Evolutionary conservation across 768 basidiomycete species (phyloP), one percentile per base, ranked within the genome.

Genomic region (Lyophyllum shimeji): DNA sequence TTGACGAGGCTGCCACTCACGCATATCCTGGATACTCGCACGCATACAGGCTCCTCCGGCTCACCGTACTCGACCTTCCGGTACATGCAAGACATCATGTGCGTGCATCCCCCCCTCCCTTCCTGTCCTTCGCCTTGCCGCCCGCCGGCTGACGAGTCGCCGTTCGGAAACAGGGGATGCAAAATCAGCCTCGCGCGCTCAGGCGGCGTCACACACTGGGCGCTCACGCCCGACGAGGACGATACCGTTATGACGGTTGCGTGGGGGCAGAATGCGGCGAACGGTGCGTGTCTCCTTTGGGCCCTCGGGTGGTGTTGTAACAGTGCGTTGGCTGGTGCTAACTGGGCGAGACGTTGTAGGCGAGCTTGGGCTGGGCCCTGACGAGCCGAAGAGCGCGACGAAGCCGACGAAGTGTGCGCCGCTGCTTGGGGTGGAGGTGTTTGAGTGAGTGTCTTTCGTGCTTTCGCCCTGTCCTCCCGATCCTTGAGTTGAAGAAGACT

Each of bases 161-260:
- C 24, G 56, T 53, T 11, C 40, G 44, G 39, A 3, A 58, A 24
- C 61, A 92, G 87, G 86, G 86, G 83, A 2, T 96, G 91, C 76
- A 92, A 92, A 66, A 83, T 91, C 25, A 71, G 73, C 20, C 74
- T 81, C 7, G 86, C 86, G 1, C 74, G 79, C 17, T 88, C 86
- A 42, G 96, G 96, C 29, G 95, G 95, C 17, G 92, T 95, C 15
- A 94, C 94, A 0, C 91, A 96, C 66, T 97, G 91, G 78, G 78
- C 87, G 6, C 75, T 90, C 25, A 82, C 88, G 0, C 79, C 84
- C 2, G 92, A 94, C 47, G 87, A 90, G 15, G 89, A 91, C 39
- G 84, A 76, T 29, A 69, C 74, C n/a, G 73, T 84, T 0, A 93
- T 96, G 87, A 90, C 91, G 3, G 86, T 96, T 25, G 87, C 85